These are phyloP conservation scores for Symbiodinium natans DNA, from an alignment of 73 alveolate species.

Conservation along the genomic window DNA sequence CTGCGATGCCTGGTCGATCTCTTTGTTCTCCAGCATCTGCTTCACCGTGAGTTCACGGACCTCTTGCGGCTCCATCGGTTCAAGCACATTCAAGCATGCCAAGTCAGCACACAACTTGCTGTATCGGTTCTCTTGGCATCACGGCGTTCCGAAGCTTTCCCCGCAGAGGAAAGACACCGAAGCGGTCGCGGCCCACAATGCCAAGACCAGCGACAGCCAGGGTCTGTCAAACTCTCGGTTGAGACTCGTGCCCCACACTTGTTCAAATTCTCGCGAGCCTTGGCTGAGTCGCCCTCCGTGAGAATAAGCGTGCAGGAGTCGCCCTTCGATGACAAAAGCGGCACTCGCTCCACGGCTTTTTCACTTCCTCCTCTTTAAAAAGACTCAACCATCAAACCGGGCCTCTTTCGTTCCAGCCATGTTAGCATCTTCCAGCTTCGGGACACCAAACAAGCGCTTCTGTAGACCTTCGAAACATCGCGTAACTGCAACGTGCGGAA, in stretches of 20 bases:
- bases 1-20: conserved; percentile 96
- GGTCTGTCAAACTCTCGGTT: conserved; percentile 58
- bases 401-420: conserved; percentile 97
- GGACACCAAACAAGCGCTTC: conserved; percentile 97
- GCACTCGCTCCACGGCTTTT: background rate
- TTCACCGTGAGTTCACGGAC: conserved; percentile 98
- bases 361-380: background rate
- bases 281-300: conserved; percentile 93
- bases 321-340: conserved; percentile 14
- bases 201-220: conserved; percentile 94
- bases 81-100: background rate
- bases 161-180: conserved; percentile 99
- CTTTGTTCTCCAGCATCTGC: conserved; percentile 98
- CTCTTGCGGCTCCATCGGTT: conserved; percentile 97
- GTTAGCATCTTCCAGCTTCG: conserved; percentile 99
- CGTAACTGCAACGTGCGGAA: background rate
- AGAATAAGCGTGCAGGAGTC: conserved; percentile 82
- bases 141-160: conserved; percentile 97
- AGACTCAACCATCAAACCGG: too few species aligned
- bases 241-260: background rate
- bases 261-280: background rate
- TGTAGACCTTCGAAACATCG: conserved; percentile 93
- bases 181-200: conserved; percentile 98
- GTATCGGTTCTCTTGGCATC: background rate
- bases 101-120: background rate